Conservation (phyloP, 75 land plant species). For the Pinus tabuliformis region DNA sequence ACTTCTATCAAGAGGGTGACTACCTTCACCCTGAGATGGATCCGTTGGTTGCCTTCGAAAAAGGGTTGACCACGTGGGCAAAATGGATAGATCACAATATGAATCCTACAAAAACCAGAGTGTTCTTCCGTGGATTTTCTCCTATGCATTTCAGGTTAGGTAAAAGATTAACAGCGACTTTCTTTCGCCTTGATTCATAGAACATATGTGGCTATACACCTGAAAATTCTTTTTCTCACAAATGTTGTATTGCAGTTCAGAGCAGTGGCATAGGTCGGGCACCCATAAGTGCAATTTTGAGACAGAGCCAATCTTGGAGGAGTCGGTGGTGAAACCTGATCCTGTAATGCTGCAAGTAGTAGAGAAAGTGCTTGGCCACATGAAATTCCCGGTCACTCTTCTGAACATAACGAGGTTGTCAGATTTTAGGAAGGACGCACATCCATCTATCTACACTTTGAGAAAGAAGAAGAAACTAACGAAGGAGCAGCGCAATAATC, state of each 20-base stretch:
- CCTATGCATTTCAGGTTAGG: constrained; percentile 68
- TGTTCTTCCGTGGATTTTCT: constrained; percentile 78
- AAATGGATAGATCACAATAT: constrained; percentile 63
- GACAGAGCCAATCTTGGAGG: constrained; percentile 19
- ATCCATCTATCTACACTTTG: constrained; percentile 62
- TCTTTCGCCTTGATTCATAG: not conserved
- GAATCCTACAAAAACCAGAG: constrained; percentile 51
- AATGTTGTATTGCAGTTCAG: constrained; percentile 5
- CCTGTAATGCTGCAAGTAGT: constrained; percentile 21
- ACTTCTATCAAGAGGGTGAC: constrained; percentile 44
- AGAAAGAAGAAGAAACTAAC: constrained; percentile 51
- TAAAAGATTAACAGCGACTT: constrained; percentile 25
- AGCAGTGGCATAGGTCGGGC: not conserved
- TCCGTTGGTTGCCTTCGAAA: constrained; percentile 45
- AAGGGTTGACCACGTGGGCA: constrained; percentile 69
- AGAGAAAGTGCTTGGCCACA: constrained; percentile 24
- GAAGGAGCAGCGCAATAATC: constrained; percentile 52
- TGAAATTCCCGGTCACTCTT: constrained; percentile 51
- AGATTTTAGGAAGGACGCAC: constrained; percentile 67
- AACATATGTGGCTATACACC: too few relatives aligned
- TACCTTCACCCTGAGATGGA: constrained; percentile 40
- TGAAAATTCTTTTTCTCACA: too few relatives aligned
- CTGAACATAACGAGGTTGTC: constrained; percentile 64
- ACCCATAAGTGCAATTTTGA: constrained; percentile 5
- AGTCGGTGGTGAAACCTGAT: constrained; percentile 8